phyloP scores from a whole-genome alignment of 805 yeast species.

The Teunomyces barrocoloradensis region DNA sequence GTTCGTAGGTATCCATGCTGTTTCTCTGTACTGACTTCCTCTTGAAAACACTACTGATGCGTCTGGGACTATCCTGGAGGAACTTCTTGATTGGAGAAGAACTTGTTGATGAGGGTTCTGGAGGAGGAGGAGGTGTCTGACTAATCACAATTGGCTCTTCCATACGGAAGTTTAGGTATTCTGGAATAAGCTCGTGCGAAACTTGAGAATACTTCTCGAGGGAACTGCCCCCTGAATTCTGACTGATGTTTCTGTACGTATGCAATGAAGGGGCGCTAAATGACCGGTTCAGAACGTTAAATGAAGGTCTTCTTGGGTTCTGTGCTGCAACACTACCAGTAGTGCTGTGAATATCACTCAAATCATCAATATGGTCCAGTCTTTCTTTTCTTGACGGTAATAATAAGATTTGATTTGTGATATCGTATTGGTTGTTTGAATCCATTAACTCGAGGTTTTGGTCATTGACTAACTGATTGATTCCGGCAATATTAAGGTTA shows the following conservation, averaged over 20 bases:
- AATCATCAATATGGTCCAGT: slow-evolving; percentile 25
- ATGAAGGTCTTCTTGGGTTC: slow-evolving; percentile 6
- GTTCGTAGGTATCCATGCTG: slow-evolving; percentile 8
- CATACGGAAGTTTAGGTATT: neutral
- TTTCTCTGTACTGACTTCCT: slow-evolving; percentile 11
- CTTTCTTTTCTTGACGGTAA: slow-evolving; percentile 11
- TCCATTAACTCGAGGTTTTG: slow-evolving; percentile 11
- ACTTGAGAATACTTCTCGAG: neutral
- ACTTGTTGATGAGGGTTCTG: slow-evolving; percentile 8
- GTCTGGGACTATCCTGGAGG: slow-evolving; percentile 28
- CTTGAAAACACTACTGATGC: slow-evolving; percentile 21
- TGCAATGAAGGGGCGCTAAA: slow-evolving; percentile 42
- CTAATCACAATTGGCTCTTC: neutral
- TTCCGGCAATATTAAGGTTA: slow-evolving; percentile 16
- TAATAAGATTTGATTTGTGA: neutral
- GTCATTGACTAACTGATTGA: slow-evolving; percentile 18
- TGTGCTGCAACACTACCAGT: slow-evolving; percentile 1
- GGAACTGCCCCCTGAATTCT: neutral
- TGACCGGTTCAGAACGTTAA: slow-evolving; percentile 24
- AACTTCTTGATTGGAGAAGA: slow-evolving; percentile 35
- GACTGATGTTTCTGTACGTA: slow-evolving; percentile 28
- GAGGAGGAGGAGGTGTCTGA: slow-evolving; percentile 9
- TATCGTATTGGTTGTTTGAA: neutral
- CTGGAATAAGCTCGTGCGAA: neutral
- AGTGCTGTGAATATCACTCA: slow-evolving; percentile 22